Percentiles rank a stretch among this genome's conserved stretches.
Evolutionary conservation across 805 yeast genomes (phyloP).

Genomic region (Kodamaea neixiangensis): DNA sequence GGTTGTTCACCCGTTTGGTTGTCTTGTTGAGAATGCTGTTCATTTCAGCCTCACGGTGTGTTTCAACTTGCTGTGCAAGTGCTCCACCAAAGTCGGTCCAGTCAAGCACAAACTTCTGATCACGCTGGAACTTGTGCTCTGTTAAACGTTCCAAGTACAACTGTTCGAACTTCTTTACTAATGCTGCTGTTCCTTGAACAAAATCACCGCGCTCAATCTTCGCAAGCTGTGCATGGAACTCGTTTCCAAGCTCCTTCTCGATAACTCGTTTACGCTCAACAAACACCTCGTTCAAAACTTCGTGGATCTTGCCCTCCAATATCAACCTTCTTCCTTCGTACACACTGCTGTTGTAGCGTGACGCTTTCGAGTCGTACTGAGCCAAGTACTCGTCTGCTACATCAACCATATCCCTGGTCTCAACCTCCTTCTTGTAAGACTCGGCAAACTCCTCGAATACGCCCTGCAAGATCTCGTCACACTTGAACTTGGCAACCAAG

Average conservation of each 20-base stretch:
- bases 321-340: conserved; percentile 61
- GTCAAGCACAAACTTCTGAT: conserved; percentile 5
- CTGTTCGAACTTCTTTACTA: not conserved
- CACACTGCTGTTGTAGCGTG: conserved; percentile 69
- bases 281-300: conserved; percentile 39
- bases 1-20: conserved; percentile 47
- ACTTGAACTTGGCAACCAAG: conserved; percentile 89
- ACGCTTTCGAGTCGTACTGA: conserved; percentile 68
- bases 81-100: conserved; percentile 29
- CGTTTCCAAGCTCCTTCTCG: conserved; percentile 13
- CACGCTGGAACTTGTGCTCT: conserved; percentile 6
- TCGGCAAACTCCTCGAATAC: conserved; percentile 32
- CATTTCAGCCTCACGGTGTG: conserved; percentile 39
- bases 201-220: conserved; percentile 17
- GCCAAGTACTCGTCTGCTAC: conserved; percentile 50
- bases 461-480: conserved; percentile 75
- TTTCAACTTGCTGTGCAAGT: conserved; percentile 39
- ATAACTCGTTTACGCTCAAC: conserved; percentile 26
- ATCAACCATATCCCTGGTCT: conserved; percentile 30
- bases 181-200: conserved; percentile 14
- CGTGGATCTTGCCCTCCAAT: conserved; percentile 51
- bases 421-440: conserved; percentile 17
- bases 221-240: conserved; percentile 14
- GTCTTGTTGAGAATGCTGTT: conserved; percentile 35
- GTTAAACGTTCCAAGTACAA: conserved; percentile 2